Conservation (phyloP, 2,329 filamentous ascomycete genomes). For the Diaporthe citriasiana region DNA sequence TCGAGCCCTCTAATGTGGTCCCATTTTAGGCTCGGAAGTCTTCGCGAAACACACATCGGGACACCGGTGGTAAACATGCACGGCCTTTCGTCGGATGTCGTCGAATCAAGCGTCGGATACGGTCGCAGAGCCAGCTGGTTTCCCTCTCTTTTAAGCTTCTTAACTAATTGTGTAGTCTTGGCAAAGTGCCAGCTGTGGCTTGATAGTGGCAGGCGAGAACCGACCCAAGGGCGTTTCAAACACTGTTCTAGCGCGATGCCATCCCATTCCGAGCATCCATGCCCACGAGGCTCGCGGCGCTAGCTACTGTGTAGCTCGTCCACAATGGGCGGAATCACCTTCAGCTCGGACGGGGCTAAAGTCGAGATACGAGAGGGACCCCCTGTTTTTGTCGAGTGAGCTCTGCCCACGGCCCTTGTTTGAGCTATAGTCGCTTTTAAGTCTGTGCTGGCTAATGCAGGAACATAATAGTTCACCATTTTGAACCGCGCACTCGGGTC, state of each 20-base stretch:
- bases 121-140: not conserved
- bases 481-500: not conserved
- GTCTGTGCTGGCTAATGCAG: conserved; percentile 7
- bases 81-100: not conserved
- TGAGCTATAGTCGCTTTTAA: not conserved
- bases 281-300: not conserved
- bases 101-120: not conserved
- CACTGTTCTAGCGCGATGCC: conserved; percentile 4
- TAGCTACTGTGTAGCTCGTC: not conserved
- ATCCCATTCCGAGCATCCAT: conserved; percentile 6
- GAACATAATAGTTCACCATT: not conserved
- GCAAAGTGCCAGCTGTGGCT: not conserved
- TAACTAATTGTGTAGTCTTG: not conserved
- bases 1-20: not conserved
- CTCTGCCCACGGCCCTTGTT: not conserved
- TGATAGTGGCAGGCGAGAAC: not conserved
- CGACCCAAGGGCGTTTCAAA: conserved; percentile 1
- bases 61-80: not conserved
- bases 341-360: conserved; percentile 24
- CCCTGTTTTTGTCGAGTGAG: not conserved
- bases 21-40: no score
- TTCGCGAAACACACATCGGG: not conserved
- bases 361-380: not conserved
- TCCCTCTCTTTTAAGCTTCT: conserved; percentile 3
- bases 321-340: not conserved